phyloP scores from a whole-genome alignment of 768 basidiomycete genomes.

The Hysterangium stoloniferum region DNA sequence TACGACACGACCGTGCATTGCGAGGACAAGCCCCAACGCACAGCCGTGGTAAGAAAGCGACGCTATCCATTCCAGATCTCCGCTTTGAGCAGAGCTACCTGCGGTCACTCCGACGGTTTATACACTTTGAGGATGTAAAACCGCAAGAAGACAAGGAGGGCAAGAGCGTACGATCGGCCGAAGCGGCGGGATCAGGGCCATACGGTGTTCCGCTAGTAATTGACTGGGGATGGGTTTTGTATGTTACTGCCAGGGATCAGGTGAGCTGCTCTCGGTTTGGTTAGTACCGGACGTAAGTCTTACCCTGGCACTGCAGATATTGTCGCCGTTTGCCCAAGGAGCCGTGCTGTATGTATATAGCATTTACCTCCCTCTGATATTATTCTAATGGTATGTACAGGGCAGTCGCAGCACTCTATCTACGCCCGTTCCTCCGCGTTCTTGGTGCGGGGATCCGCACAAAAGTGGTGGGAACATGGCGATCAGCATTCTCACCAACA shows the following conservation, averaged over 20 bases:
- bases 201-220: constrained; percentile 33
- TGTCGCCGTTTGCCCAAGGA: constrained; percentile 53
- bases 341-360: constrained; percentile 46
- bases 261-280: constrained; percentile 32
- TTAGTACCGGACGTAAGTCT: neutral
- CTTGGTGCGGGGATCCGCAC: constrained; percentile 29
- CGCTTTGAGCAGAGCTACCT: constrained; percentile 71
- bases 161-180: no score
- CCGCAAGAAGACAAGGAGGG: neutral
- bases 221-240: constrained; percentile 51
- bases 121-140: constrained; percentile 1
- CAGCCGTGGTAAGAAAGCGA: constrained; percentile 17
- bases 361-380: neutral
- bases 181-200: constrained; percentile 11
- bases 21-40: constrained; percentile 3
- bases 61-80: constrained; percentile 60
- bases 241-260: constrained; percentile 63
- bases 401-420: constrained; percentile 38
- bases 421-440: constrained; percentile 33
- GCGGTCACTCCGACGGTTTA: constrained; percentile 3
- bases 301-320: neutral
- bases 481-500: neutral
- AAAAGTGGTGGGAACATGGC: constrained; percentile 3
- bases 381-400: constrained; percentile 21
- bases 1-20: constrained; percentile 1